Percentiles rank a stretch among this genome's conserved stretches.
Conservation (phyloP, 768 basidiomycete species). For the Trametes elegans region DNA sequence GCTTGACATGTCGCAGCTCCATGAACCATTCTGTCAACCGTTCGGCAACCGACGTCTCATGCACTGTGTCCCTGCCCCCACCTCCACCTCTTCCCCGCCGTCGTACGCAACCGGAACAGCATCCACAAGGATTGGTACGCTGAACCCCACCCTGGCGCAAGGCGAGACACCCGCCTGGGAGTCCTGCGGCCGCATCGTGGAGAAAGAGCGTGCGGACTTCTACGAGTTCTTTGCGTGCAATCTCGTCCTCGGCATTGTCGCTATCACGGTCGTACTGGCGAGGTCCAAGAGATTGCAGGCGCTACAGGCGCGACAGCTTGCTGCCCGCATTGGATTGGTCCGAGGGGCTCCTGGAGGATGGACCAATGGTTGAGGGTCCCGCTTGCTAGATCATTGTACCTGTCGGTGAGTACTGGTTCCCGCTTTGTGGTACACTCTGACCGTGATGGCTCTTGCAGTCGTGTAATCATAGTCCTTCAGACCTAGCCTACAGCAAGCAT, state of each 20-base stretch:
- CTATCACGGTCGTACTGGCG: conserved; percentile 63
- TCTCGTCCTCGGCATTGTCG: conserved; percentile 62
- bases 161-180: conserved; percentile 86
- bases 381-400: not conserved
- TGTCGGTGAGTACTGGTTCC: not conserved
- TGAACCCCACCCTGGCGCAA: conserved; percentile 13
- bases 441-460: not conserved
- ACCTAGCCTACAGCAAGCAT: not conserved
- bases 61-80: conserved; percentile 60
- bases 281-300: conserved; percentile 68
- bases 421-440: not conserved
- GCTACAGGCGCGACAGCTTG: conserved; percentile 77
- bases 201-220: conserved; percentile 80
- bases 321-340: conserved; percentile 79
- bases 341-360: conserved; percentile 38
- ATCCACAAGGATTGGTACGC: conserved; percentile 14
- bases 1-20: conserved; percentile 45
- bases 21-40: conserved; percentile 92
- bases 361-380: conserved; percentile 15
- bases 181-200: conserved; percentile 84
- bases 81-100: not conserved
- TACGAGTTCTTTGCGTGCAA: conserved; percentile 91
- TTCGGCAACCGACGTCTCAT: conserved; percentile 90
- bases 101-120: not conserved
- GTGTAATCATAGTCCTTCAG: not conserved